Conservation (phyloP, 441 rosid genomes). For the Metrosideros polymorpha region DNA sequence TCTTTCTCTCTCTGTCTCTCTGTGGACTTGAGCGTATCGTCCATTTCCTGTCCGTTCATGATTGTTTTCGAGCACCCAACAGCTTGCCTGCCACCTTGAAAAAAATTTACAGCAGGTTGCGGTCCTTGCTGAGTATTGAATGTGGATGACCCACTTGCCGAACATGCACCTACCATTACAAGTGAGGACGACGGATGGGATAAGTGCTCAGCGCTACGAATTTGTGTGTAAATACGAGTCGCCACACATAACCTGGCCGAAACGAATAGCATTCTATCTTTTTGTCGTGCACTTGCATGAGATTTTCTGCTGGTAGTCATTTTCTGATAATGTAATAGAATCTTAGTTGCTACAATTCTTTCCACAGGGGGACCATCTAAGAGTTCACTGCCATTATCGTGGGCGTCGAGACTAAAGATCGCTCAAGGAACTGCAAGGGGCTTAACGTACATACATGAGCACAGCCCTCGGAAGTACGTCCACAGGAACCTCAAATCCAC, state of each 20-base stretch:
- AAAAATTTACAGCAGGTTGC: too few species aligned
- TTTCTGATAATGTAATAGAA: neutral
- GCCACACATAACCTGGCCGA: neutral
- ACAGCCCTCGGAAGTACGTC: slow-evolving; percentile 50
- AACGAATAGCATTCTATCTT: too few species aligned
- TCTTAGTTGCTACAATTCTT: neutral
- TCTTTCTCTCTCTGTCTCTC: neutral
- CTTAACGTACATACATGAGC: slow-evolving; percentile 67
- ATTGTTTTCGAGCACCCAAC: neutral
- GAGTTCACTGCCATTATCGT: slow-evolving; percentile 38
- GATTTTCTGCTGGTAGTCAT: neutral
- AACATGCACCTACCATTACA: too few species aligned
- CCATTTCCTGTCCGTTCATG: neutral
- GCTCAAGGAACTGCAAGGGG: slow-evolving; percentile 87
- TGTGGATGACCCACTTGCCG: neutral
- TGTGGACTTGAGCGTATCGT: neutral
- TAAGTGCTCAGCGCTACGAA: too few species aligned
- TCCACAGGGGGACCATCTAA: slow-evolving; percentile 41
- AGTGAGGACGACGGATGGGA: too few species aligned
- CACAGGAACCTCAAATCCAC: slow-evolving; percentile 79
- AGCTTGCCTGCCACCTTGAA: neutral
- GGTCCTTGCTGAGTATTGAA: neutral
- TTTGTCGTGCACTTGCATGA: neutral
- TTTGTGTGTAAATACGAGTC: neutral
- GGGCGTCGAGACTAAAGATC: slow-evolving; percentile 65